These are phyloP conservation scores for Salicornia ramosissima DNA, from an alignment of 148 eudicot species.

Conservation along the genomic window DNA sequence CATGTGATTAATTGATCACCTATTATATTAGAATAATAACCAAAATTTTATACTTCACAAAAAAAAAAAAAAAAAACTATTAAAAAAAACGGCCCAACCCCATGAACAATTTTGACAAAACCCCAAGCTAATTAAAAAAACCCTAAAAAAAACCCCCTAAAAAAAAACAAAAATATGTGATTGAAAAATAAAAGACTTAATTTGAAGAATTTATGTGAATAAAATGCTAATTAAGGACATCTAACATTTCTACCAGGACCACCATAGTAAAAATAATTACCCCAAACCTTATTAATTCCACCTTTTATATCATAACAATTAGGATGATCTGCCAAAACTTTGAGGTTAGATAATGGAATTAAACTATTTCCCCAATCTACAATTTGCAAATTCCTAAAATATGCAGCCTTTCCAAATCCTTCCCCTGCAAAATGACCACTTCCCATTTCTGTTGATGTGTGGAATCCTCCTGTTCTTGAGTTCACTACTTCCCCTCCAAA, in stretches of 20 bases:
- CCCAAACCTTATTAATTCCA: constrained; percentile 78
- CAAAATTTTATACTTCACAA: not conserved
- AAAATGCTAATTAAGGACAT: constrained; percentile 40
- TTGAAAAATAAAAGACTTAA: too few species aligned
- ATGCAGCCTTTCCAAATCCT: constrained; percentile 79
- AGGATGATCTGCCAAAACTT: constrained; percentile 75
- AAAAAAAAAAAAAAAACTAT: constrained; percentile 4
- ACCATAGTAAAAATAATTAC: constrained; percentile 85
- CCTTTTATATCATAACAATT: constrained; percentile 72
- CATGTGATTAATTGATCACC: constrained; percentile 35
- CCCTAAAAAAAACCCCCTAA: not conserved
- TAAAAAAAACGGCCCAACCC: constrained; percentile 24
- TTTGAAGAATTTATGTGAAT: not conserved
- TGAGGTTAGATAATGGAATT: constrained; percentile 48
- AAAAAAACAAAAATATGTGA: not conserved
- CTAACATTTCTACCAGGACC: constrained; percentile 77
- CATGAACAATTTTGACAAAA: constrained; percentile 14
- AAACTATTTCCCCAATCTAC: constrained; percentile 87
- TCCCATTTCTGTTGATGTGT: constrained; percentile 84
- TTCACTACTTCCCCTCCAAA: constrained; percentile 86
- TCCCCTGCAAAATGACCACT: constrained; percentile 80
- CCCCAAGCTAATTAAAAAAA: constrained; percentile 8
- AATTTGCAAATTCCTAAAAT: constrained; percentile 67
- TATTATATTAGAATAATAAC: constrained; percentile 13
- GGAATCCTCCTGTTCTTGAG: constrained; percentile 39